A percentile compares a stretch with the other conserved stretches of the same genome.
Evolutionary conservation across 192 early-diverging fungal genomes (phyloP).

Genomic region (Oehlia diaphana): DNA sequence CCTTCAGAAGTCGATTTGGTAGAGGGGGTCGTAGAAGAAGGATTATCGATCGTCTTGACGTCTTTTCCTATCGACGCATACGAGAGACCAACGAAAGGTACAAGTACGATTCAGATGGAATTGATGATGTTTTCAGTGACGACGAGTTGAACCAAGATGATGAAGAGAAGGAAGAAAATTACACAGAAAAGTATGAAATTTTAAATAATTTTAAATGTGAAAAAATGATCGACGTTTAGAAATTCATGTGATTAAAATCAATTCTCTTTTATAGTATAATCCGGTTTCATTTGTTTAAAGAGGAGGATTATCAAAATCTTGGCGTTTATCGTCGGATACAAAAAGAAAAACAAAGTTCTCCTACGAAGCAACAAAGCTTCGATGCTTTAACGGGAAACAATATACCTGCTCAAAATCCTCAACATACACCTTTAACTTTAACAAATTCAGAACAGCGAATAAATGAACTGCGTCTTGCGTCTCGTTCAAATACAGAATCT

Average conservation of each 20-base stretch:
- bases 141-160: constrained; percentile 11
- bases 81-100: not conserved
- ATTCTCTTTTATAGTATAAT: not conserved
- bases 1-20: constrained; percentile 64
- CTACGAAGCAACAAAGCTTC: not conserved
- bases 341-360: constrained; percentile 8
- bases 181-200: not conserved
- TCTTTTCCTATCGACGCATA: not conserved
- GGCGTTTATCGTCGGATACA: not conserved
- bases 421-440: not conserved
- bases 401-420: not conserved
- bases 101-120: constrained; percentile 21
- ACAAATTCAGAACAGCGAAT: not conserved
- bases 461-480: not conserved
- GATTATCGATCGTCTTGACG: constrained; percentile 61
- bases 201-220: not conserved
- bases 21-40: constrained; percentile 69
- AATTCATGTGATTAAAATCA: not conserved
- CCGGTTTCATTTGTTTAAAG: not conserved
- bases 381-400: not conserved
- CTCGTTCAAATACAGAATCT: not conserved
- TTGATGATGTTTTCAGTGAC: constrained; percentile 20
- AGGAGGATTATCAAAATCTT: constrained; percentile 17
- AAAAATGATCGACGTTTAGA: too few species aligned
- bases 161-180: not conserved